These are phyloP conservation scores for Hypoxylon sp. DNA, from an alignment of 2,329 filamentous ascomycete genomes.

Conservation along the genomic window DNA sequence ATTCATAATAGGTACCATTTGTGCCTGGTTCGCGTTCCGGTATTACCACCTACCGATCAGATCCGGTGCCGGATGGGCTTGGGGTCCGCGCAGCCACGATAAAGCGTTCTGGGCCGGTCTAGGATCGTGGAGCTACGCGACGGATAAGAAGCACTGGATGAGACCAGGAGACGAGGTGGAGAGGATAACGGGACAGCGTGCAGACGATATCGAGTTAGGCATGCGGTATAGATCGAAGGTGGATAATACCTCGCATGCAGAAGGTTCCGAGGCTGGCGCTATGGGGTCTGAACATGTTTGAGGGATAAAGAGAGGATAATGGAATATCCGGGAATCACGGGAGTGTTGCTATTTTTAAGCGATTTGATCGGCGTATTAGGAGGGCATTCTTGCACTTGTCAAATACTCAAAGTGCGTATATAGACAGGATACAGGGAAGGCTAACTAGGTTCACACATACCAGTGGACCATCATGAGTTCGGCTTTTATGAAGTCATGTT, in stretches of 20 bases:
- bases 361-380: constrained; percentile 25
- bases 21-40: constrained; percentile 82
- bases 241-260: constrained; percentile 27
- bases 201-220: constrained; percentile 52
- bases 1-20: constrained; percentile 80
- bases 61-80: constrained; percentile 88
- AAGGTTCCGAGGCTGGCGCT: constrained; percentile 17
- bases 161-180: constrained; percentile 45
- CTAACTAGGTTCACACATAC: not conserved
- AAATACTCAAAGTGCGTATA: constrained; percentile 17
- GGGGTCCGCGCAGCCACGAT: constrained; percentile 81
- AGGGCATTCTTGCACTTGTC: constrained; percentile 27
- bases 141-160: constrained; percentile 58
- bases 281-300: constrained; percentile 25
- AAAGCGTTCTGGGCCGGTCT: constrained; percentile 86
- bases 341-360: constrained; percentile 18
- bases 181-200: constrained; percentile 38
- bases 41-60: constrained; percentile 88
- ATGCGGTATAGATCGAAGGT: constrained; percentile 46
- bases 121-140: constrained; percentile 71
- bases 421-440: constrained; percentile 23
- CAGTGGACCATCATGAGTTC: constrained; percentile 8
- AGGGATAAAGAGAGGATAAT: not conserved
- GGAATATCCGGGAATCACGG: constrained; percentile 8
- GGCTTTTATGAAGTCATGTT: constrained; percentile 12